These are phyloP conservation scores for Nemania sp. DNA, from an alignment of 2,329 filamentous ascomycete genomes.

Conservation along the genomic window DNA sequence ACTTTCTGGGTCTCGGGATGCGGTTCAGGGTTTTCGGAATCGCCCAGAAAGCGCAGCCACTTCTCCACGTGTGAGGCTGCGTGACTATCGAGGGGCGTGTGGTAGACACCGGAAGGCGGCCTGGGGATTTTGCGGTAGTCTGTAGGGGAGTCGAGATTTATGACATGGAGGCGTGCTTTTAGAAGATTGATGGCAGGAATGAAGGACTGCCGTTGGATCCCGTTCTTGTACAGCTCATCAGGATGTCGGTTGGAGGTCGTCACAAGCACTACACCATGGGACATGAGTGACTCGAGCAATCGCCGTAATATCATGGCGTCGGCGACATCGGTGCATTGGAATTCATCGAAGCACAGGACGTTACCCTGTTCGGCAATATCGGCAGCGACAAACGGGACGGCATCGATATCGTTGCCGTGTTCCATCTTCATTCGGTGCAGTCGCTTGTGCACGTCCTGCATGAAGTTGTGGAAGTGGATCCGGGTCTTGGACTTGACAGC, in stretches of 20 bases:
- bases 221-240: conserved; percentile 95
- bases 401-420: conserved; percentile 87
- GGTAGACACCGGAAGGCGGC: conserved; percentile 90
- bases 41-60: conserved; percentile 94
- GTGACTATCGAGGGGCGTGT: conserved; percentile 79
- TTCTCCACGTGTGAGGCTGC: conserved; percentile 83
- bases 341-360: conserved; percentile 97
- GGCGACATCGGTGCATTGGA: conserved; percentile 97
- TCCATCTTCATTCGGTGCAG: conserved; percentile 88
- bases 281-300: conserved; percentile 88
- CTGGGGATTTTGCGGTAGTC: conserved; percentile 97
- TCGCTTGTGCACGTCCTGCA: conserved; percentile 94
- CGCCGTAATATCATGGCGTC: conserved; percentile 96
- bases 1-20: conserved; percentile 80
- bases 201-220: conserved; percentile 93
- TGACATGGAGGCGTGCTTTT: conserved; percentile 79
- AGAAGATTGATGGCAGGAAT: conserved; percentile 93
- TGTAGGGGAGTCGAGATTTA: conserved; percentile 92
- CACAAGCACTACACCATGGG: conserved; percentile 92
- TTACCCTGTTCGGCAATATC: conserved; percentile 84
- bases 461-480: conserved; percentile 99
- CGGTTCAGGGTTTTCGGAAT: conserved; percentile 73
- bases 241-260: conserved; percentile 98
- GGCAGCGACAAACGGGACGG: conserved; percentile 89
- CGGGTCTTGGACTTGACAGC: conserved; percentile 82